Evolutionary conservation across 345 rosid species (phyloP), one percentile per base, ranked within the genome.

Genomic region (Kandelia obovata): DNA sequence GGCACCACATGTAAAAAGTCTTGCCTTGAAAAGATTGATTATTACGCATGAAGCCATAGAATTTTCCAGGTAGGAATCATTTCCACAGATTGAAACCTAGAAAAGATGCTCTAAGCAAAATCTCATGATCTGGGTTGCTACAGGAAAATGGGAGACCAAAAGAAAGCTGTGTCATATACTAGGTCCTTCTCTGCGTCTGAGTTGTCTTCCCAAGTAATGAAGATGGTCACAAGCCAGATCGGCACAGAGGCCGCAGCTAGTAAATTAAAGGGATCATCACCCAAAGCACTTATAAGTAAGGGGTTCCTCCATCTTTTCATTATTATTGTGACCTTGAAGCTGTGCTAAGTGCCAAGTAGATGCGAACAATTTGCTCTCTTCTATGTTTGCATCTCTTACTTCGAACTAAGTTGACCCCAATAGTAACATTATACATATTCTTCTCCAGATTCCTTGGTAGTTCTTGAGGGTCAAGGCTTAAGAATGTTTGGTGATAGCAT

Each of bases 241-340:
- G 75, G 80, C 52, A 28, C 49, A 27, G 82, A 73, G 49, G 83
- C 79, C 19, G 76, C 74, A 66, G 75, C 77, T 19, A 66, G 62
- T 53, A 21, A 57, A 68, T 67, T 75, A 27, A 39, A 30, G 8
- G 79, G 72, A 68, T 81, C 84, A 43, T 82, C 88, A 6, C 87
- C 91, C 60, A 82, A 61, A 74, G 80, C 84, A 65, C 82, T 86
- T 39, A 64, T 81, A 62, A 77, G 91, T 86, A 73, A 79, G 85
- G 57, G 35, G n/a, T 56, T 67, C n/a, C 35, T 21, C 2, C 8
- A 27, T 61, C 10, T 21, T 51, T 27, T 34, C 13, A 25, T 73
- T 32, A 43, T 26, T 25, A 25, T 61, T 52, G n/a, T 60, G 9
- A 20, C 34, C 47, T 26, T 58, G 16, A n/a, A 4, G 30, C 37